Percentiles rank a stretch among this genome's conserved stretches.
phyloP scores from a whole-genome alignment of 805 yeast genomes.

The Teunomyces funiuensis region DNA sequence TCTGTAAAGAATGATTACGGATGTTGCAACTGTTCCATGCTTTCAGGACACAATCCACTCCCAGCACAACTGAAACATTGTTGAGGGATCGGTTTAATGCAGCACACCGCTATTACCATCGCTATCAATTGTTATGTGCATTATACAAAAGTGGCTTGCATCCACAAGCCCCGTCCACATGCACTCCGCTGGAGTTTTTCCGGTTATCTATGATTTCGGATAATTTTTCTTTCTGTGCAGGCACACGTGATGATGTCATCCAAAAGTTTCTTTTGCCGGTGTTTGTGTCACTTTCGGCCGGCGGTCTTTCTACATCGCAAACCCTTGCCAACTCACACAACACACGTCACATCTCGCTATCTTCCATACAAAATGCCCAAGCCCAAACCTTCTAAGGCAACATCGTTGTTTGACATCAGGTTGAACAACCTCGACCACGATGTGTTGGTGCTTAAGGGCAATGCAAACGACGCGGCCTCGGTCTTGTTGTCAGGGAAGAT shows the following conservation, averaged over 20 bases:
- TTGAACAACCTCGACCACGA: slow-evolving; percentile 70
- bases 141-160: no score
- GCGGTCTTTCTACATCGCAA: neutral
- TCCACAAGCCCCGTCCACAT: no score
- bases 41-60: no score
- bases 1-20: no score
- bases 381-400: slow-evolving; percentile 19
- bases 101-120: no score
- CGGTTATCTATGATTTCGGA: neutral
- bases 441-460: slow-evolving; percentile 78
- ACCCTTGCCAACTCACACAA: neutral
- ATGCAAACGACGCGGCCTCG: slow-evolving; percentile 74
- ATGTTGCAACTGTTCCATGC: no score
- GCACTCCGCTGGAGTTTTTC: no score
- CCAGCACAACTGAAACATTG: no score
- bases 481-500: slow-evolving; percentile 75
- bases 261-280: neutral
- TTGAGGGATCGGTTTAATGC: no score
- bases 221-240: neutral
- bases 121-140: no score
- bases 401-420: slow-evolving; percentile 49
- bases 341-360: neutral
- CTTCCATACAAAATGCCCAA: neutral
- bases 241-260: neutral
- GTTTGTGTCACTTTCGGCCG: neutral